phyloP scores from a whole-genome alignment of 2,329 filamentous ascomycete genomes.

The Xylaria sp. region DNA sequence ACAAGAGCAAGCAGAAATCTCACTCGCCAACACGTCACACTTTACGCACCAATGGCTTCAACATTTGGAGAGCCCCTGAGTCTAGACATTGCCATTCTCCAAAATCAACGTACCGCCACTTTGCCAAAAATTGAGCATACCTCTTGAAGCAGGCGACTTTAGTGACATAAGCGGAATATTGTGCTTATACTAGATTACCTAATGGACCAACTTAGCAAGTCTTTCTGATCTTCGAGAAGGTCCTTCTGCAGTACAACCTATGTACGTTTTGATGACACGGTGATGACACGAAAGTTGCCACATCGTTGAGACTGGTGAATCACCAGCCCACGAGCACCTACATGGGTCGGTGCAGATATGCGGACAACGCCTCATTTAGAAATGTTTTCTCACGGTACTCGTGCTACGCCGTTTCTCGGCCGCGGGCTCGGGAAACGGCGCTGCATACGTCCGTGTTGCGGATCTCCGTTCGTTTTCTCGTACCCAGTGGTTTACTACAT shows the following conservation, averaged over 20 bases:
- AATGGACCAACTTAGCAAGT: not conserved
- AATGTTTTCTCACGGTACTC: not conserved
- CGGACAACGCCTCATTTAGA: not conserved
- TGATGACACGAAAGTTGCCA: not conserved
- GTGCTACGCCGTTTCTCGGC: slow-evolving; percentile 2
- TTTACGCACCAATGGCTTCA: not conserved
- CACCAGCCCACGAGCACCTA: not conserved
- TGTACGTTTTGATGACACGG: not conserved
- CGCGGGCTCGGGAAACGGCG: not conserved
- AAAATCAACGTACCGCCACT: not conserved
- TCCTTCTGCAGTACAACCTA: not conserved
- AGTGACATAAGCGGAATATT: not conserved
- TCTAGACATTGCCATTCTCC: not conserved
- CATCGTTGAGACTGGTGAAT: not conserved
- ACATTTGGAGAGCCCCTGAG: not conserved
- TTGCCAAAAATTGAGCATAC: not conserved
- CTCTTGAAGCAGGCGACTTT: not conserved
- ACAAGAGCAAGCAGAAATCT: not conserved
- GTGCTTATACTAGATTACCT: not conserved
- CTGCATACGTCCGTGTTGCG: not conserved
- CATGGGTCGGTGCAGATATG: not conserved
- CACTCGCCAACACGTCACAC: not conserved
- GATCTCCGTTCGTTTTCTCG: not conserved
- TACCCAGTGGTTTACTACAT: not conserved
- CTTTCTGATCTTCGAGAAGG: not conserved